A percentile compares a stretch with the other conserved stretches of the same genome.
Conservation (phyloP, 2,329 filamentous ascomycete genomes). For the Sporothrix protearum region DNA sequence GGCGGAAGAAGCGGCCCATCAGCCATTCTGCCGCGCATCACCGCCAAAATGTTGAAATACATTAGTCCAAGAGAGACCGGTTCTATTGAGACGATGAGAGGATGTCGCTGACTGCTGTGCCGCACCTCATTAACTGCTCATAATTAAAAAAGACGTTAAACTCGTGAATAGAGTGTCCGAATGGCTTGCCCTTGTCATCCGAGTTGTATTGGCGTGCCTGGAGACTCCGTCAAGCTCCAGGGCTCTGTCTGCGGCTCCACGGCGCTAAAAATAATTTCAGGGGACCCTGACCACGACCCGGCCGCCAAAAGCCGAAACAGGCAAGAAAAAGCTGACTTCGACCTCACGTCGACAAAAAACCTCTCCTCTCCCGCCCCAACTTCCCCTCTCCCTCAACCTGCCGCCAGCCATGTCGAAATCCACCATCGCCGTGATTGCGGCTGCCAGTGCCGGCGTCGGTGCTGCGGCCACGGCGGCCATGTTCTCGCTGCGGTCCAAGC, state of each 20-base stretch:
- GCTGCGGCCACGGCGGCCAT: constrained; percentile 69
- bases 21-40: neutral
- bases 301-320: neutral
- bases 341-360: neutral
- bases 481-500: constrained; percentile 52
- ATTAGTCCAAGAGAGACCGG: too few species aligned
- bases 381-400: neutral
- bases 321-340: neutral
- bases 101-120: neutral
- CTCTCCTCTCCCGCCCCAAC: neutral
- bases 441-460: constrained; percentile 70
- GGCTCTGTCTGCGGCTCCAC: neutral
- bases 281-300: neutral
- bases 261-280: constrained; percentile 17
- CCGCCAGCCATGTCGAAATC: constrained; percentile 65
- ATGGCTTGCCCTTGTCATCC: neutral
- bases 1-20: neutral
- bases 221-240: constrained; percentile 12
- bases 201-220: neutral
- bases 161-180: neutral
- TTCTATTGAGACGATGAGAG: neutral
- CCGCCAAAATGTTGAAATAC: constrained; percentile 10
- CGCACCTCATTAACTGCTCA: neutral
- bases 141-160: too few species aligned
- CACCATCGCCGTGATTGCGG: constrained; percentile 71